Base-by-base conservation (phyloP, 2,329 filamentous ascomycete species). In the Raffaelea deltoideospora region DNA sequence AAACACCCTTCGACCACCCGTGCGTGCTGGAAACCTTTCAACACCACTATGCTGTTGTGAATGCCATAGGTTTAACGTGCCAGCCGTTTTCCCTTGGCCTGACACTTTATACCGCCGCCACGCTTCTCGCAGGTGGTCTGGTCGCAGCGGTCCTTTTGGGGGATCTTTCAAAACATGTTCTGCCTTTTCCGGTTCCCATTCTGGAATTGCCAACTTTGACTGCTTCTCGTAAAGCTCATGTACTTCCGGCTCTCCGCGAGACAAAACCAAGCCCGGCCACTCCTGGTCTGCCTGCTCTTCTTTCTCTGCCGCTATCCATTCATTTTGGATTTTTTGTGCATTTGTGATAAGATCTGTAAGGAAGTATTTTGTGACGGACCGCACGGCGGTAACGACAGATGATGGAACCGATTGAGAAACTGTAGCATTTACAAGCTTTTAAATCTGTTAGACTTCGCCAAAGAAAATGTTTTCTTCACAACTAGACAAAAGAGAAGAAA, bases 351-450 rank as follows among this genome's bases (percentile, higher is more conserved):
- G 65, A 43, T 85, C 77, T 36, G 79, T 81, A 4, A 81, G 70
- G 52, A 83, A 86, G 42, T 83, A 66, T 56, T 88, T 88, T 33
- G 78, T 75, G 17, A 83, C 79, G 0, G 77, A 74, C 34, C 76
- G 77, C 50, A 87, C 78, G n/a, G 79, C 77, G 18, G 79, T 74
- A 42, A 82, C 76, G 34, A 86, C 78, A 47, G 72, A 79, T 17
- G 71, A 65, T 0, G 79, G 79, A 0, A 84, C 81, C 2, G 79
- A 85, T 52, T 87, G 82, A 0, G 79, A 84, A 9, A 86, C 76
- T 2, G 81, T 84, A 40, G 81, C 79, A 50, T 87, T 88, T 51
- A 85, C 77, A 42, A 87, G 71, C 68, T 77, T 41, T 5, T 10
- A 18, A 42, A 87, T 71, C 68, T 77, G 41, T 5, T 10, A 18